Evolutionary conservation across 768 basidiomycete genomes (phyloP).

Genomic region (Wakefieldia striispora): DNA sequence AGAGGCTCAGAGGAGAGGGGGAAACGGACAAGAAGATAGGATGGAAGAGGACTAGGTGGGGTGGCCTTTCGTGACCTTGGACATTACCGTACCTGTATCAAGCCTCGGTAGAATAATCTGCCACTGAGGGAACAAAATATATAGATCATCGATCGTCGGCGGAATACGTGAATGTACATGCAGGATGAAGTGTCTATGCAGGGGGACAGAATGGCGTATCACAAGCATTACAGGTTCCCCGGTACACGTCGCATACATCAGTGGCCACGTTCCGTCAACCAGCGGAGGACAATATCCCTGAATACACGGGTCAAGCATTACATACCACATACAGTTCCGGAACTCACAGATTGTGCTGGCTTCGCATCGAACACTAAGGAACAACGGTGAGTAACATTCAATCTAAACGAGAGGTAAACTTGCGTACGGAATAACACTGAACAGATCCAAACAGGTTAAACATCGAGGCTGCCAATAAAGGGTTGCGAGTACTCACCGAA

Average conservation of each 20-base stretch:
- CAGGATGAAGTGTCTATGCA: too few relatives aligned
- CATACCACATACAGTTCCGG: neutral
- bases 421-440: conserved; percentile 77
- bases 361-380: conserved; percentile 90
- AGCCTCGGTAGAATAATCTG: too few relatives aligned
- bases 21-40: conserved; percentile 38
- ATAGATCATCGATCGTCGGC: too few relatives aligned
- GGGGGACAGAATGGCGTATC: too few relatives aligned
- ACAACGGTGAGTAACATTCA: neutral
- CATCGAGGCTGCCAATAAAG: neutral
- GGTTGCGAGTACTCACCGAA: conserved; percentile 56
- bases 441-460: neutral
- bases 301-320: neutral
- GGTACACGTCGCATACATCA: conserved; percentile 26
- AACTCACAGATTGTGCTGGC: conserved; percentile 84
- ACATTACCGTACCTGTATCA: neutral
- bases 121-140: too few relatives aligned
- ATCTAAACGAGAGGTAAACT: neutral
- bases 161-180: too few relatives aligned
- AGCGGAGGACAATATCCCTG: conserved; percentile 85
- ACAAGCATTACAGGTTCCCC: neutral
- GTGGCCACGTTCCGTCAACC: conserved; percentile 78
- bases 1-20: conserved; percentile 32
- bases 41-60: conserved; percentile 89
- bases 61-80: neutral